Base-by-base conservation (phyloP, 495 filamentous ascomycete genomes). In the Penicillium antarcticum region DNA sequence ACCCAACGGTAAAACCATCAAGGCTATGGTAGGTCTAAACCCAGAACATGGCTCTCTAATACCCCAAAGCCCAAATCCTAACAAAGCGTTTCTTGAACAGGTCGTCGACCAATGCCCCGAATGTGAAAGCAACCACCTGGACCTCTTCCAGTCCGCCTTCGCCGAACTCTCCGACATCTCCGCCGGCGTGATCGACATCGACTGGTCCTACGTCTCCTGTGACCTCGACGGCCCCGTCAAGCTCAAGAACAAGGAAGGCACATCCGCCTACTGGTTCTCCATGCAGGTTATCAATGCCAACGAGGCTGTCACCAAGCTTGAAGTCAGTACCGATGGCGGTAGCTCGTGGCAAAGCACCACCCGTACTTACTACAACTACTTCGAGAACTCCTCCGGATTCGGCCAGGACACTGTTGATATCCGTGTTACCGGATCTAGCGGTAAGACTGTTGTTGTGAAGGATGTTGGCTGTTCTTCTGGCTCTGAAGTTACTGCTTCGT, bases 31-130 rank as follows among this genome's bases (percentile, higher is more conserved):
- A 66, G 62, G 70, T 49, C 38, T 12, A 42, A 44, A 19, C 14
- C 26, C 7, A 2, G 2, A 14, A 10, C 17, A 39, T 32, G 2
- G 7, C 13, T 18, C 21, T 8, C 19, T 14, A 9, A 42, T n/a
- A 29, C 42, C 17, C 55, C 17, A 38, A 44, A 19, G 0, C 4
- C 42, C 35, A 9, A 38, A 12, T 12, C 12, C 23, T 31, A 17
- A 16, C 31, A 32, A 48, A 33, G 1, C 35, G 6, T 5, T 2
- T 29, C 18, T 7, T 23, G 34, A 21, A 33, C 39, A 83, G 79
- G 71, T 85, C 59, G 80, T 83, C 23, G 82, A 85, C 61, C 52
- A 83, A 67, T 85, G 82, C 60, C 81, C 82, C 40, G 73, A 70
- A 45, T 85, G 82, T 52, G 71, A 68, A 16, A 49, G 58, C 24